phyloP scores from a whole-genome alignment of 768 basidiomycete genomes.

The Leccinellum luteum region DNA sequence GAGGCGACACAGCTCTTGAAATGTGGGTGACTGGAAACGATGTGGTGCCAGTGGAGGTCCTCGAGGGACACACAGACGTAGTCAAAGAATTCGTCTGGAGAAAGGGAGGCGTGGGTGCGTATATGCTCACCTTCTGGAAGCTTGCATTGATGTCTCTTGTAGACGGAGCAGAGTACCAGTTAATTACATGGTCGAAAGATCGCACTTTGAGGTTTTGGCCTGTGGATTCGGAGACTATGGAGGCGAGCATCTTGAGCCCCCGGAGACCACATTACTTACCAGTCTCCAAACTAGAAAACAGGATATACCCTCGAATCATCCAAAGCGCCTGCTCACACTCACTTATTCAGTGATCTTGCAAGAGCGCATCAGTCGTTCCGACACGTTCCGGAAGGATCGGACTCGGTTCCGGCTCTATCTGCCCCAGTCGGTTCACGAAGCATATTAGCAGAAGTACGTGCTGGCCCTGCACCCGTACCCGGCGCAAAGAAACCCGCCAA shows the following conservation, averaged over 20 bases:
- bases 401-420: constrained; percentile 48
- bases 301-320: constrained; percentile 38
- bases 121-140: no score
- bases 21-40: constrained; percentile 59
- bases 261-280: constrained; percentile 9
- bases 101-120: constrained; percentile 54
- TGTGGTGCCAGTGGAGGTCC: constrained; percentile 57
- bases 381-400: constrained; percentile 45
- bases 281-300: constrained; percentile 41
- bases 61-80: constrained; percentile 88
- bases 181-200: constrained; percentile 87
- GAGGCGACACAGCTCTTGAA: constrained; percentile 79
- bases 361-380: constrained; percentile 48
- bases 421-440: constrained; percentile 65
- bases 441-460: constrained; percentile 71
- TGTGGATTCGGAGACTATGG: constrained; percentile 64
- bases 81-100: constrained; percentile 99
- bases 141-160: background rate
- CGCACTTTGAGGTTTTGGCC: constrained; percentile 92
- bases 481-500: constrained; percentile 22
- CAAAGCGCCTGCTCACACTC: constrained; percentile 25
- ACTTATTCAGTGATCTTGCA: constrained; percentile 18
- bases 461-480: constrained; percentile 38
- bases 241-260: constrained; percentile 40
- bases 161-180: constrained; percentile 56